Conservation (phyloP, 345 rosid genomes). For the Gossypium rotundifolium region DNA sequence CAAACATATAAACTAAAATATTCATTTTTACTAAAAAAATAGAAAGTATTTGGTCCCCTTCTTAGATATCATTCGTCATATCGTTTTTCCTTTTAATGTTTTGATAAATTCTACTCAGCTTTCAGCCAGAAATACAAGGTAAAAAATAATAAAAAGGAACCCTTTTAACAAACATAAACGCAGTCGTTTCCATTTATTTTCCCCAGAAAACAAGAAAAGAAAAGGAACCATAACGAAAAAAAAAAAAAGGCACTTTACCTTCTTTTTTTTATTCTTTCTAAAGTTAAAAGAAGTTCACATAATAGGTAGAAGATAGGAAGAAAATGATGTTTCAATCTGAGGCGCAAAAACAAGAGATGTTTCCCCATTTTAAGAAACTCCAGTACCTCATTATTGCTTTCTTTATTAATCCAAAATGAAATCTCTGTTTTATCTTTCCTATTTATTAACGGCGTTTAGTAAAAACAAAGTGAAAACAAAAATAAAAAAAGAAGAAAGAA, state of each 20-base stretch:
- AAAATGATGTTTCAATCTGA: slow-evolving; percentile 30
- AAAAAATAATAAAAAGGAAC: neutral
- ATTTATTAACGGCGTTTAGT: neutral
- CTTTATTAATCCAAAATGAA: neutral
- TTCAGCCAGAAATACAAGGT: neutral
- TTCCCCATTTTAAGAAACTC: slow-evolving; percentile 24
- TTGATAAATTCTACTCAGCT: neutral
- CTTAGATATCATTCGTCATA: slow-evolving; percentile 3
- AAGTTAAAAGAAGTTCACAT: slow-evolving; percentile 5
- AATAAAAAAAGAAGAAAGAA: neutral
- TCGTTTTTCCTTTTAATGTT: neutral
- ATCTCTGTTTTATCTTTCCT: neutral
- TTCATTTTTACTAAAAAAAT: neutral
- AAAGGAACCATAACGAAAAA: neutral
- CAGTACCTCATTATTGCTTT: slow-evolving; percentile 8
- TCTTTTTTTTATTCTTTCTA: neutral
- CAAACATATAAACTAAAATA: slow-evolving; percentile 9
- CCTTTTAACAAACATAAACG: neutral
- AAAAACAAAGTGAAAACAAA: neutral
- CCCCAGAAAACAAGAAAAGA: slow-evolving; percentile 9
- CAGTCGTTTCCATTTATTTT: slow-evolving; percentile 17
- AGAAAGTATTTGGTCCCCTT: slow-evolving; percentile 13
- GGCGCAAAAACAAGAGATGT: slow-evolving; percentile 22
- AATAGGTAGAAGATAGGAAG: slow-evolving; percentile 3
- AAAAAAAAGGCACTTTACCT: neutral